A percentile compares a stretch with the other conserved stretches of the same genome.
These are phyloP conservation scores for Neoboletus magnificus DNA, from an alignment of 768 basidiomycete genomes.

Conservation along the genomic window DNA sequence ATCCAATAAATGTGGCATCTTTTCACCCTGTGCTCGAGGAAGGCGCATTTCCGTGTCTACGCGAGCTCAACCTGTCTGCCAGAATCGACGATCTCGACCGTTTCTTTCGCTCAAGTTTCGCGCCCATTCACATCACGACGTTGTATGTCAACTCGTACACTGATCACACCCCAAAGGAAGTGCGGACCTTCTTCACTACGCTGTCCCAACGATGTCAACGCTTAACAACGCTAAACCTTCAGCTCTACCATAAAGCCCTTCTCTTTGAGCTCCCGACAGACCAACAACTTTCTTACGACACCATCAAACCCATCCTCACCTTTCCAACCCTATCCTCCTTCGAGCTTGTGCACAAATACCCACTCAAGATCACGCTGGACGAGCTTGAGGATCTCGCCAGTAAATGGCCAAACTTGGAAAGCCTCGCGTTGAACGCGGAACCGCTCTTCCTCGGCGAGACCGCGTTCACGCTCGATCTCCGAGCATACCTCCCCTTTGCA, in stretches of 20 bases:
- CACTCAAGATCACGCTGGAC: conserved; percentile 34
- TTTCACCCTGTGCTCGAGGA: conserved; percentile 45
- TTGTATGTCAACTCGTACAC: conserved; percentile 51
- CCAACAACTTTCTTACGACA: conserved; percentile 34
- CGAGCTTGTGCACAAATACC: conserved; percentile 32
- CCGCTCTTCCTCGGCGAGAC: conserved; percentile 31
- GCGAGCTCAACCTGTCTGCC: conserved; percentile 49
- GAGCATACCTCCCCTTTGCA: conserved; percentile 40
- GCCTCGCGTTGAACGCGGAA: conserved; percentile 45
- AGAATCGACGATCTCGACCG: conserved; percentile 42
- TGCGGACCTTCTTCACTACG: conserved; percentile 43
- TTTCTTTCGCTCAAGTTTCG: conserved; percentile 43
- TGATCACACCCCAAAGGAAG: conserved; percentile 39
- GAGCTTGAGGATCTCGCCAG: conserved; percentile 46
- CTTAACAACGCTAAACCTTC: conserved; percentile 43
- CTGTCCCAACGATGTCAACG: conserved; percentile 46
- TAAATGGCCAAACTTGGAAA: conserved; percentile 44
- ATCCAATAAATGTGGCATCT: conserved; percentile 39
- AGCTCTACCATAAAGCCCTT: conserved; percentile 27
- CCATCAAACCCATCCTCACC: conserved; percentile 36
- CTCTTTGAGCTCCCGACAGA: conserved; percentile 13
- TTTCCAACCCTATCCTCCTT: conserved; percentile 32
- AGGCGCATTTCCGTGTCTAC: conserved; percentile 52
- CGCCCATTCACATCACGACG: conserved; percentile 48
- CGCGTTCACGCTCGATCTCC: conserved; percentile 33